Evolutionary conservation across 495 filamentous ascomycete species (phyloP).

Genomic region (Halenospora varia): DNA sequence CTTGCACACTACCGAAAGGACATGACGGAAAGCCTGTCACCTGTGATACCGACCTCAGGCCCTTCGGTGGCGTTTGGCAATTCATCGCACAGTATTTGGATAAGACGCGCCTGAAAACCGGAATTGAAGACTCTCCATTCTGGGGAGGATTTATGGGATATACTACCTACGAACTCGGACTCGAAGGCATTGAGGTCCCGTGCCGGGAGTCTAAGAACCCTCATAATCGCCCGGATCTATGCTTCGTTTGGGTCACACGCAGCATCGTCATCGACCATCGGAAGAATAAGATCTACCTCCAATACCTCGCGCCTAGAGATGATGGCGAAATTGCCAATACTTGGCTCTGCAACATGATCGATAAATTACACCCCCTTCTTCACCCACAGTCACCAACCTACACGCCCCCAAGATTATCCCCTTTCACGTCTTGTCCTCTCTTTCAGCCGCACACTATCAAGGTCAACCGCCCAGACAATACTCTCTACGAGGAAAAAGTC

Average conservation of each 20-base stretch:
- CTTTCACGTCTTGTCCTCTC: background rate
- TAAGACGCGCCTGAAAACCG: slow-evolving; percentile 33
- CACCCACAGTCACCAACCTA: too few species aligned
- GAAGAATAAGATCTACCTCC: slow-evolving; percentile 56
- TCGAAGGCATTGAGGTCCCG: slow-evolving; percentile 59
- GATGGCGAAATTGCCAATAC: slow-evolving; percentile 23
- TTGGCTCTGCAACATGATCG: slow-evolving; percentile 1
- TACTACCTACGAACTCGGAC: slow-evolving; percentile 82
- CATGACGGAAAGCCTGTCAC: too few species aligned
- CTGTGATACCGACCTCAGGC: too few species aligned
- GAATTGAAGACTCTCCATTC: slow-evolving; percentile 52
- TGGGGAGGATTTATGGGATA: slow-evolving; percentile 89
- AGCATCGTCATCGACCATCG: slow-evolving; percentile 79
- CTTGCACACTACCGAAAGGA: too few species aligned
- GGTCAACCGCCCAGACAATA: slow-evolving; percentile 38
- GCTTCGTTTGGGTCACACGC: slow-evolving; percentile 70
- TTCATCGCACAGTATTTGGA: slow-evolving; percentile 57
- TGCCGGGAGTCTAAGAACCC: too few species aligned
- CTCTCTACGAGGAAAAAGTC: slow-evolving; percentile 61
- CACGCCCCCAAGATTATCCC: background rate
- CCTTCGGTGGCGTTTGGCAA: slow-evolving; percentile 49
- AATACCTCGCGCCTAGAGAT: slow-evolving; percentile 42
- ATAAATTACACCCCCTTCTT: background rate
- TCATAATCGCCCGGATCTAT: slow-evolving; percentile 63
- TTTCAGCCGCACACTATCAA: background rate